Percentiles rank a stretch among this genome's conserved stretches.
phyloP scores from a whole-genome alignment of 257 asterid species.

The Pogostemon cablin region DNA sequence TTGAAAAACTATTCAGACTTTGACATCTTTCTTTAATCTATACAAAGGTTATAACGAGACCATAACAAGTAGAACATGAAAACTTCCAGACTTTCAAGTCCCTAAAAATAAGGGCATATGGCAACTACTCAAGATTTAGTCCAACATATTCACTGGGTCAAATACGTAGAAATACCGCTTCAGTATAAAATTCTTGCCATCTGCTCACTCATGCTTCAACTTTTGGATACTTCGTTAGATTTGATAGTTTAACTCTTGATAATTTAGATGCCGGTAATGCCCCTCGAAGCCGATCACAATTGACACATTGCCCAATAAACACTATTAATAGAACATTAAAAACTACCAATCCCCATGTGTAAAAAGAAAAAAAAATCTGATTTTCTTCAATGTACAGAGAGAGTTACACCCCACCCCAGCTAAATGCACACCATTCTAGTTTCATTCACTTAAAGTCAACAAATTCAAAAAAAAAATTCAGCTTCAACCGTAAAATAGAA shows the following conservation, averaged over 20 bases:
- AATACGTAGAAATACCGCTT: neutral
- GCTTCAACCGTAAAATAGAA: neutral
- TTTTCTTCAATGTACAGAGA: neutral
- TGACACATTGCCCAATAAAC: neutral
- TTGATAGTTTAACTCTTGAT: neutral
- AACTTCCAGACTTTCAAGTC: slow-evolving; percentile 6
- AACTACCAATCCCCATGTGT: neutral
- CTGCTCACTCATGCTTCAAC: slow-evolving; percentile 4
- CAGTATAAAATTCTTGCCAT: slow-evolving; percentile 4
- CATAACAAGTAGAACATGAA: neutral
- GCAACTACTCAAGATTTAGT: slow-evolving; percentile 5
- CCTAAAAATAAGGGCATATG: neutral
- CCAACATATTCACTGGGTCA: neutral
- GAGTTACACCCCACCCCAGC: neutral
- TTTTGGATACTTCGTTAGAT: neutral
- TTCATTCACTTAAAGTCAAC: neutral
- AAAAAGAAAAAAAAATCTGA: neutral
- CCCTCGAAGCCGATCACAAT: slow-evolving; percentile 17
- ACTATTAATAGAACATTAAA: neutral
- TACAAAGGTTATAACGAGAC: neutral
- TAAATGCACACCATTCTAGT: neutral
- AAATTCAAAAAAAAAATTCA: neutral
- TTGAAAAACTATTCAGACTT: slow-evolving; percentile 5
- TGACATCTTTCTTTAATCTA: neutral
- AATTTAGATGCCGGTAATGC: neutral